phyloP scores from a whole-genome alignment of 768 basidiomycete species.

The Serendipita sp. region DNA sequence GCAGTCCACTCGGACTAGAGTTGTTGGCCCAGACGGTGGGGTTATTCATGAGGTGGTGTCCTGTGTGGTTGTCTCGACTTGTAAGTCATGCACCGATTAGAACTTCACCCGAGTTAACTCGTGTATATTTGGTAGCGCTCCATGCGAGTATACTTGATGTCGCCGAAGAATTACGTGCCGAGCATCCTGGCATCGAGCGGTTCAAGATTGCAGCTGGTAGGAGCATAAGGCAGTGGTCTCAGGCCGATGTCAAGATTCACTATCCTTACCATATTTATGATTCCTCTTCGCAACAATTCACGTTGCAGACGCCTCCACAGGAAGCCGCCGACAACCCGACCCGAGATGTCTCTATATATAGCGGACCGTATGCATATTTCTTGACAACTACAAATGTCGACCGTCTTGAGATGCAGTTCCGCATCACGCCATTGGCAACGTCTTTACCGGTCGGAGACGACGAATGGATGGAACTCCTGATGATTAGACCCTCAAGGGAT shows the following conservation, averaged over 20 bases:
- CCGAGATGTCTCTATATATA: slow-evolving; percentile 18
- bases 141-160: slow-evolving; percentile 75
- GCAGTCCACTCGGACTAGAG: slow-evolving; percentile 28
- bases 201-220: slow-evolving; percentile 73
- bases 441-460: slow-evolving; percentile 25
- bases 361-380: slow-evolving; percentile 78
- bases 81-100: not conserved
- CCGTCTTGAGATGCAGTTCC: slow-evolving; percentile 68
- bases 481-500: slow-evolving; percentile 57
- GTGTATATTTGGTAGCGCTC: slow-evolving; percentile 25
- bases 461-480: slow-evolving; percentile 50
- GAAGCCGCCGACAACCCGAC: not conserved
- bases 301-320: not conserved
- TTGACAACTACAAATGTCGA: slow-evolving; percentile 69
- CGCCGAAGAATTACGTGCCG: slow-evolving; percentile 55
- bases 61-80: slow-evolving; percentile 72
- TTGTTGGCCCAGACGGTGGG: slow-evolving; percentile 13
- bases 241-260: slow-evolving; percentile 37
- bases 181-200: slow-evolving; percentile 62
- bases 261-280: slow-evolving; percentile 43
- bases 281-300: slow-evolving; percentile 30
- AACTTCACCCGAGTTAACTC: not conserved
- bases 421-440: slow-evolving; percentile 50
- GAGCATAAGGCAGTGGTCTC: slow-evolving; percentile 61
- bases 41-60: slow-evolving; percentile 26